Conservation (phyloP, 371 early-diverging fungal species). For the Lichtheimia hyalospora region DNA sequence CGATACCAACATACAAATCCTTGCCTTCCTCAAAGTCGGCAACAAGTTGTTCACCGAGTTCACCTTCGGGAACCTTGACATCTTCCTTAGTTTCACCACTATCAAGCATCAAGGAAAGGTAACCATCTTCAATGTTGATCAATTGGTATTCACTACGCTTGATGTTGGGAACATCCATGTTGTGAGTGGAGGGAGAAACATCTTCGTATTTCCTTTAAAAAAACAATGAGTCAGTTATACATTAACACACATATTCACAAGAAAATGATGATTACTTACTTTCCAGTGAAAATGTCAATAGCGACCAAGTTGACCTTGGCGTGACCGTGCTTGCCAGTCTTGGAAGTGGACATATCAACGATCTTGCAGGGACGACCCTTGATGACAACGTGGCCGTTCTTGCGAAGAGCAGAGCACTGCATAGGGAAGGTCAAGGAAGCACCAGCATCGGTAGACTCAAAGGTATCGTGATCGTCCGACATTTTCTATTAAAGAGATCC, state of each 20-base stretch:
- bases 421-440: constrained; percentile 94
- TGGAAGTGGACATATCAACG: constrained; percentile 95
- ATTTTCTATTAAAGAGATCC: constrained; percentile 13
- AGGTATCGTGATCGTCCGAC: constrained; percentile 64
- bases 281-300: constrained; percentile 96
- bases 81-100: constrained; percentile 93
- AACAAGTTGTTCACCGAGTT: constrained; percentile 77
- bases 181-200: constrained; percentile 99
- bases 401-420: constrained; percentile 99
- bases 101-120: constrained; percentile 83
- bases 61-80: constrained; percentile 89
- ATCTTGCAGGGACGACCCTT: constrained; percentile 99
- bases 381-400: constrained; percentile 97
- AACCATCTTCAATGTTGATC: constrained; percentile 91
- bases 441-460: constrained; percentile 77
- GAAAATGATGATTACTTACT: constrained; percentile 56
- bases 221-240: neutral
- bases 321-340: constrained; percentile 99
- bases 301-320: constrained; percentile 98
- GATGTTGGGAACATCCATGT: constrained; percentile 99
- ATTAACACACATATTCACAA: too few relatives aligned
- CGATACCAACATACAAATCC: constrained; percentile 85
- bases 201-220: constrained; percentile 78
- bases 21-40: constrained; percentile 80
- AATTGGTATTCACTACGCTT: constrained; percentile 82